Conservation (phyloP, 2,329 filamentous ascomycete genomes). For the Clonostachys sp. region DNA sequence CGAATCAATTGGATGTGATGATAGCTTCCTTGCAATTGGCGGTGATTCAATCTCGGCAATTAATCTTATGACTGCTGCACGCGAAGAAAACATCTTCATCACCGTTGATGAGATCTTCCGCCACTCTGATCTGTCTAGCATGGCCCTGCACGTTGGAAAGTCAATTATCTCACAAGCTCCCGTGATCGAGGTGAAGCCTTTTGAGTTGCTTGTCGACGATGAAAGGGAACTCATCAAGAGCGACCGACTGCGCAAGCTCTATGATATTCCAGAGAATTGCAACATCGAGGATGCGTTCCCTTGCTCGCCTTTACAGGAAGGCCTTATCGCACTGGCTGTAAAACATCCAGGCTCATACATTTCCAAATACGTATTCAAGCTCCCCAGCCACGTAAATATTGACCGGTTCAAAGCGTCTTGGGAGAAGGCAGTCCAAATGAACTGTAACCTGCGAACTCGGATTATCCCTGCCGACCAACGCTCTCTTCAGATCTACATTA, state of each 20-base stretch:
- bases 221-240: too few relatives aligned
- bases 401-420: background rate
- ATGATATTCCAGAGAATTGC: background rate
- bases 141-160: background rate
- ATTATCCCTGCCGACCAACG: background rate
- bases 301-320: conserved; percentile 2
- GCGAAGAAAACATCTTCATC: background rate
- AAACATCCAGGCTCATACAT: conserved; percentile 1
- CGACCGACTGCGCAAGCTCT: background rate
- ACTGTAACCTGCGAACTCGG: background rate
- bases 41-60: conserved; percentile 10
- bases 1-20: conserved; percentile 3
- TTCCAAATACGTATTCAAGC: background rate
- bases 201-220: background rate
- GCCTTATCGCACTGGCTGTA: background rate
- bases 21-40: conserved; percentile 7
- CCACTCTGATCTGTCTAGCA: background rate
- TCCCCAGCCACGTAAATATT: background rate
- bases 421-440: background rate
- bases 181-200: background rate
- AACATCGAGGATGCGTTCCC: conserved; percentile 1
- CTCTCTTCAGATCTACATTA: conserved; percentile 2
- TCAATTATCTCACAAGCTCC: background rate
- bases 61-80: conserved; percentile 2
- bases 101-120: conserved; percentile 1